Conservation (phyloP, 306 rosid species). For the Arachis hypogaea region DNA sequence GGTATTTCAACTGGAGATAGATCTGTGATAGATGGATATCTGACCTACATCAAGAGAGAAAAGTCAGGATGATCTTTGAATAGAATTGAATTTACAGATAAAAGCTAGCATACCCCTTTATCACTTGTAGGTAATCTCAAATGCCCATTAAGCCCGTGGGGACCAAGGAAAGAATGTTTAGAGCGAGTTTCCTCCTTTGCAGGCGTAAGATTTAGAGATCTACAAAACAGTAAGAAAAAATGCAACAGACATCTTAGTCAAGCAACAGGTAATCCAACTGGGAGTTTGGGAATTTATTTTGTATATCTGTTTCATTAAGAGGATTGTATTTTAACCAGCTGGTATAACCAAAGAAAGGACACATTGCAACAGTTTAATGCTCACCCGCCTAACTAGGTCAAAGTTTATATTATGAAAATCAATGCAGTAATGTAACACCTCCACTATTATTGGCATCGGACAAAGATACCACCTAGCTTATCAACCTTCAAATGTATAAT, state of each 20-base stretch:
- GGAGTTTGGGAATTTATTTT: neutral
- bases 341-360: constrained; percentile 18
- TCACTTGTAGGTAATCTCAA: constrained; percentile 75
- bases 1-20: constrained; percentile 71
- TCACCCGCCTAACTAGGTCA: constrained; percentile 6
- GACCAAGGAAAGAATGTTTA: constrained; percentile 90
- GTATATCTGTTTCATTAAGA: neutral
- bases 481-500: constrained; percentile 21
- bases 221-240: constrained; percentile 44
- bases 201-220: constrained; percentile 64
- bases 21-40: constrained; percentile 80
- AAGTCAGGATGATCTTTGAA: constrained; percentile 46
- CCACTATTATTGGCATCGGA: constrained; percentile 3
- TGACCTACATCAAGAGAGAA: constrained; percentile 68
- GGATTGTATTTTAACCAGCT: constrained; percentile 5
- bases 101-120: constrained; percentile 67
- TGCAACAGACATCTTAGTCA: constrained; percentile 27
- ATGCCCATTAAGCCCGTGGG: constrained; percentile 77
- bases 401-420: constrained; percentile 8
- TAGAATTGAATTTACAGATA: constrained; percentile 28
- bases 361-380: constrained; percentile 13
- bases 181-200: constrained; percentile 88
- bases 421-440: constrained; percentile 10
- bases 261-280: neutral
- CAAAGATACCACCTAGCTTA: constrained; percentile 19